Percentiles rank a stretch among this genome's conserved stretches.
Conservation (phyloP, 805 yeast genomes). For the Komagataella kurtzmanii region DNA sequence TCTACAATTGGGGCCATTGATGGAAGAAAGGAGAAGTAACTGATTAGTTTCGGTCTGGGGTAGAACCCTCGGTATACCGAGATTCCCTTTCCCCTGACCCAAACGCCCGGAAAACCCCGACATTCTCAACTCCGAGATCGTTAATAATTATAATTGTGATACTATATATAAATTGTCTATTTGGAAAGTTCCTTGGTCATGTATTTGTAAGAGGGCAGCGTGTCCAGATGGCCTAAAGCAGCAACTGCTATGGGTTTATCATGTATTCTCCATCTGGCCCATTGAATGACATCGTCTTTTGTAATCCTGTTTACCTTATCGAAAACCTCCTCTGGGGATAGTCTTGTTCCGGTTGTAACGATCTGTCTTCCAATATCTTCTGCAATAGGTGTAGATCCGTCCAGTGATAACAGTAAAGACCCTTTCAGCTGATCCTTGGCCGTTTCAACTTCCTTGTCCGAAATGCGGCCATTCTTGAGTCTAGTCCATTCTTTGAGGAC, state of each 20-base stretch:
- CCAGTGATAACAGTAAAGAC: constrained; percentile 74
- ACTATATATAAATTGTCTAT: neutral
- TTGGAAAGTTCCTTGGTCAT: constrained; percentile 15
- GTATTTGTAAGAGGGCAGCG: constrained; percentile 56
- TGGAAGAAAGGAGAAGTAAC: neutral
- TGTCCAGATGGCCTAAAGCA: constrained; percentile 73
- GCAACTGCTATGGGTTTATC: constrained; percentile 79
- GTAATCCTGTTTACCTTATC: constrained; percentile 66
- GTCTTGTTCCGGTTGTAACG: constrained; percentile 79
- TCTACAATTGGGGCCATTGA: neutral
- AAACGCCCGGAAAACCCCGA: neutral
- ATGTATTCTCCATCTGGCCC: constrained; percentile 77
- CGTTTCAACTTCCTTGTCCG: constrained; percentile 80
- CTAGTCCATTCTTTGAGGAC: constrained; percentile 83
- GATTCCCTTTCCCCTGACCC: neutral
- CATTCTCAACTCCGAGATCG: neutral
- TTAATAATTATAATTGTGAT: too few relatives aligned
- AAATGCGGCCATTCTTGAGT: constrained; percentile 60
- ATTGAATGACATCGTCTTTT: constrained; percentile 64
- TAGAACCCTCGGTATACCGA: neutral
- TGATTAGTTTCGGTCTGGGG: neutral
- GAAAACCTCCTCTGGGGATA: constrained; percentile 64
- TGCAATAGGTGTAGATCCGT: constrained; percentile 91
- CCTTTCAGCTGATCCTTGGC: constrained; percentile 95
- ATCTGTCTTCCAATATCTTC: constrained; percentile 97